phyloP scores from a whole-genome alignment of 2,329 filamentous ascomycete genomes.

The Elsinoe necatrix region DNA sequence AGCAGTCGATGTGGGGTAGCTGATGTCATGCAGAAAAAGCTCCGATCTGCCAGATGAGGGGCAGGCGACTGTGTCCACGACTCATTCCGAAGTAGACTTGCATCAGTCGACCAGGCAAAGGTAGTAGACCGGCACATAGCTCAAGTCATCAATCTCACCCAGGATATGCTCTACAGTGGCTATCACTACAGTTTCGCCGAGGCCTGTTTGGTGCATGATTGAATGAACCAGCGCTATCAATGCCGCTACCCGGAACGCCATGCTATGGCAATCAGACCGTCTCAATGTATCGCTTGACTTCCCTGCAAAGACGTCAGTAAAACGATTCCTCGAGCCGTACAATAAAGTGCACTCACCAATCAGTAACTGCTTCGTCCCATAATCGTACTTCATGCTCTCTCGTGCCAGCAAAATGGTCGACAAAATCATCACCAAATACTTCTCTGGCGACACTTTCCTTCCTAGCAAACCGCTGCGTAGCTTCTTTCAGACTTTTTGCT shows the following conservation, averaged over 20 bases:
- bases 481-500: slow-evolving; percentile 78
- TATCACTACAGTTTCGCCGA: not conserved
- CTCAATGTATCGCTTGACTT: slow-evolving; percentile 33
- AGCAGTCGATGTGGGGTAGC: not conserved
- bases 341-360: slow-evolving; percentile 61
- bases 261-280: slow-evolving; percentile 24
- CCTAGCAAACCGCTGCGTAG: slow-evolving; percentile 66
- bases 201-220: not conserved
- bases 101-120: not conserved
- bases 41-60: slow-evolving; percentile 4
- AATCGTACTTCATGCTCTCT: slow-evolving; percentile 81
- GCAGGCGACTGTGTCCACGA: not conserved
- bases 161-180: too few relatives aligned
- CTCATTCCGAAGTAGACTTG: not conserved
- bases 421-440: slow-evolving; percentile 89
- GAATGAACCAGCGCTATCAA: not conserved
- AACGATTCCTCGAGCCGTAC: not conserved
- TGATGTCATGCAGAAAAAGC: slow-evolving; percentile 10
- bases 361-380: slow-evolving; percentile 94
- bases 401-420: slow-evolving; percentile 89
- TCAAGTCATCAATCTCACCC: too few relatives aligned
- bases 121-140: not conserved
- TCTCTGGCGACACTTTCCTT: slow-evolving; percentile 82
- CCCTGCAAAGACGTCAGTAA: slow-evolving; percentile 24
- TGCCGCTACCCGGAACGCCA: slow-evolving; percentile 6